Percentiles rank a stretch among this genome's conserved stretches.
These are phyloP conservation scores for Apiospora kogelbergensis DNA, from an alignment of 2,329 filamentous ascomycete species.

Conservation along the genomic window DNA sequence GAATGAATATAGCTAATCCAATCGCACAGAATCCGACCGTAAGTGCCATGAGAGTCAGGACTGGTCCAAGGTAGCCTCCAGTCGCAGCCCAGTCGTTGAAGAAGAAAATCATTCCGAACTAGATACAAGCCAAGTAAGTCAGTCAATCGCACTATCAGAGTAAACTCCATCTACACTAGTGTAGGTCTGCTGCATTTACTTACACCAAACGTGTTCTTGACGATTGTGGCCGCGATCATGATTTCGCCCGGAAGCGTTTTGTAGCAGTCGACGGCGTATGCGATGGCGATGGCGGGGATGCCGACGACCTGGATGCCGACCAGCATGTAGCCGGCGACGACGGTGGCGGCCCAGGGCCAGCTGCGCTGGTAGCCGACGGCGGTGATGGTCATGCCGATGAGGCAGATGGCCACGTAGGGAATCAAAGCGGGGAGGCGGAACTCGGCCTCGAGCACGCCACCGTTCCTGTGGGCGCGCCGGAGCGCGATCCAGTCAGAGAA, in stretches of 20 bases:
- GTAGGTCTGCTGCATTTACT: slow-evolving; percentile 14
- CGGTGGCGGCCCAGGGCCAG: slow-evolving; percentile 46
- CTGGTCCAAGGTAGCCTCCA: slow-evolving; percentile 26
- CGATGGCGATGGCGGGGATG: slow-evolving; percentile 56
- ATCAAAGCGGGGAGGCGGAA: slow-evolving; percentile 42
- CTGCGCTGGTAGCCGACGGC: slow-evolving; percentile 44
- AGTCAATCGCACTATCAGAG: neutral
- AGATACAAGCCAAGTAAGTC: neutral
- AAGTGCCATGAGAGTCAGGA: slow-evolving; percentile 28
- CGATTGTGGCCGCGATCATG: slow-evolving; percentile 62
- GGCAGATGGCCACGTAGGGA: slow-evolving; percentile 41
- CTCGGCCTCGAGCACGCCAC: slow-evolving; percentile 45
- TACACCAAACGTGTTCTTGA: slow-evolving; percentile 54
- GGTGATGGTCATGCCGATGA: slow-evolving; percentile 45
- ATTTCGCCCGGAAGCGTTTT: slow-evolving; percentile 61
- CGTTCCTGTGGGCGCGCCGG: slow-evolving; percentile 36
- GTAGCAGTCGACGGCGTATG: slow-evolving; percentile 61
- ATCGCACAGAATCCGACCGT: slow-evolving; percentile 26
- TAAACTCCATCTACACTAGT: neutral
- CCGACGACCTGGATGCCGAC: slow-evolving; percentile 38
- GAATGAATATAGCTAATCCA: slow-evolving; percentile 28
- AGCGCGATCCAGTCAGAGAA: slow-evolving; percentile 43
- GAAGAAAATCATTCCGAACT: slow-evolving; percentile 34
- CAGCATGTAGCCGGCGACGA: slow-evolving; percentile 44
- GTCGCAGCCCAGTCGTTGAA: slow-evolving; percentile 28